Conservation (phyloP, 2,329 filamentous ascomycete genomes). For the Ophiostoma pallidulum region DNA sequence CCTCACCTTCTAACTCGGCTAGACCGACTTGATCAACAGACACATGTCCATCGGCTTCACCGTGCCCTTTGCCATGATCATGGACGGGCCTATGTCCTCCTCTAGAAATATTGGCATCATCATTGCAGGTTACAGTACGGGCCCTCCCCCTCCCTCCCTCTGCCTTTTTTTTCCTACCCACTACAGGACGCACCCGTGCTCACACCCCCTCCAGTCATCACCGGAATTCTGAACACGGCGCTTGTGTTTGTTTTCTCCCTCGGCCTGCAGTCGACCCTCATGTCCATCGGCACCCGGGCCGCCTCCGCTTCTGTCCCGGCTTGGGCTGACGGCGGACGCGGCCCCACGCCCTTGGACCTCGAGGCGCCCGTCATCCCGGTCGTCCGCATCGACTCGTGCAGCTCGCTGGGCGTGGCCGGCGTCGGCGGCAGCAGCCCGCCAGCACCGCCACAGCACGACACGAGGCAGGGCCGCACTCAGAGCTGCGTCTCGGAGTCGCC, state of each 20-base stretch:
- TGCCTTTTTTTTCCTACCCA: not conserved
- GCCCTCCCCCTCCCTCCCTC: accelerated
- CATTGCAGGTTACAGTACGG: slow-evolving; percentile 35
- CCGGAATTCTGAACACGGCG: slow-evolving; percentile 24
- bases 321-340: not conserved
- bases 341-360: not conserved
- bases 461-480: slow-evolving; percentile 4
- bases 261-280: slow-evolving; percentile 19
- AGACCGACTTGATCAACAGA: slow-evolving; percentile 42
- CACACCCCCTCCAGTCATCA: slow-evolving; percentile 23
- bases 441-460: not conserved
- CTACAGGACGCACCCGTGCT: too few species aligned
- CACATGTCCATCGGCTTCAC: slow-evolving; percentile 44
- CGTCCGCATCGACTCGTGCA: slow-evolving; percentile 1
- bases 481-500: slow-evolving; percentile 17
- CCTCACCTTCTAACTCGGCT: too few species aligned
- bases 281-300: not conserved
- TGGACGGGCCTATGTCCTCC: slow-evolving; percentile 25
- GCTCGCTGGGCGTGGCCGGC: not conserved
- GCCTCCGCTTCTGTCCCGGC: too few species aligned
- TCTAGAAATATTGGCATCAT: slow-evolving; percentile 31
- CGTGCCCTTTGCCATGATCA: slow-evolving; percentile 39
- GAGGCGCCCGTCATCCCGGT: not conserved
- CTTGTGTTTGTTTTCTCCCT: slow-evolving; percentile 22
- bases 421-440: too few species aligned